Percentiles rank a stretch among this genome's conserved stretches.
phyloP scores from a whole-genome alignment of 305 asterid species.

The Coffea humblotiana region DNA sequence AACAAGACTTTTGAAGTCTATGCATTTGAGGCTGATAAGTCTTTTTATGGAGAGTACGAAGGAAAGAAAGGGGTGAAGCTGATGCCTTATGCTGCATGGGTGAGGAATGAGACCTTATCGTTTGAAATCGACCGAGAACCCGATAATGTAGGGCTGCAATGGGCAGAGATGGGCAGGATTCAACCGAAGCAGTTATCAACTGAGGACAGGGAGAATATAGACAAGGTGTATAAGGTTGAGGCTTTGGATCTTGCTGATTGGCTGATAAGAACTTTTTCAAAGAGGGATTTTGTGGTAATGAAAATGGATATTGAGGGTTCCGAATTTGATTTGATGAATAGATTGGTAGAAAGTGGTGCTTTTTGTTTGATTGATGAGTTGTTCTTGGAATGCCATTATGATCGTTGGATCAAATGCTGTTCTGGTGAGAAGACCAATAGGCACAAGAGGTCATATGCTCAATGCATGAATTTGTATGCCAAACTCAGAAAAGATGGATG shows the following conservation, averaged over 20 bases:
- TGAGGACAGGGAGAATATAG: conserved; percentile 10
- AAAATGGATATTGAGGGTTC: conserved; percentile 65
- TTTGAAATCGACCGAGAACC: conserved; percentile 48
- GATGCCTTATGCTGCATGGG: conserved; percentile 58
- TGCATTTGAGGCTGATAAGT: conserved; percentile 52
- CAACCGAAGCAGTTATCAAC: conserved; percentile 28
- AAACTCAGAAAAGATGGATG: conserved; percentile 42
- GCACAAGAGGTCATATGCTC: conserved; percentile 34
- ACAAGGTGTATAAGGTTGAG: conserved; percentile 25
- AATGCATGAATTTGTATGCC: conserved; percentile 33
- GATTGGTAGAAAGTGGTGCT: conserved; percentile 38
- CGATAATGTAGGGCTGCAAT: conserved; percentile 31
- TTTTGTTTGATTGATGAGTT: conserved; percentile 56
- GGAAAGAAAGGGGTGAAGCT: conserved; percentile 37
- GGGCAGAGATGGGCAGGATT: conserved; percentile 48
- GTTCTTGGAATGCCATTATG: conserved; percentile 59
- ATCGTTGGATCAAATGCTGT: conserved; percentile 45
- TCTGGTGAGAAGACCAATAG: conserved; percentile 35
- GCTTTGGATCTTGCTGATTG: conserved; percentile 57
- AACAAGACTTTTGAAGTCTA: conserved; percentile 43
- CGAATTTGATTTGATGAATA: conserved; percentile 33
- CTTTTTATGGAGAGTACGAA: conserved; percentile 40
- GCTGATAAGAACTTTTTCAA: conserved; percentile 31
- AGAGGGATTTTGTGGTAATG: conserved; percentile 49
- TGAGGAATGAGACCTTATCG: conserved; percentile 42